Evolutionary conservation across 2,329 filamentous ascomycete species (phyloP).

Genomic region (Dothidotthia symphoricarpi): DNA sequence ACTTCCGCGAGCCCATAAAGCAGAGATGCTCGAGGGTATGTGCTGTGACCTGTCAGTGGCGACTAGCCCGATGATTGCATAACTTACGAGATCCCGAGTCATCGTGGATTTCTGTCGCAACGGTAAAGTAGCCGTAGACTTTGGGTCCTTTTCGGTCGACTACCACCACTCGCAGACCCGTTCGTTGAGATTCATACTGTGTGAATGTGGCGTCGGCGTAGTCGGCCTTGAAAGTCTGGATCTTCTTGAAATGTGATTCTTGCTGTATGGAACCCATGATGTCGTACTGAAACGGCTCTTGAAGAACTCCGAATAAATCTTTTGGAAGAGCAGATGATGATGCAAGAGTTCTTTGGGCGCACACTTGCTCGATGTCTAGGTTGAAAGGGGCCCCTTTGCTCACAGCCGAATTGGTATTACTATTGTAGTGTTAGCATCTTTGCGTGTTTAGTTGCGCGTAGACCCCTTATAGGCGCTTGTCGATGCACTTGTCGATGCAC

Average conservation of each 20-base stretch:
- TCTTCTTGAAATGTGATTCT: conserved; percentile 68
- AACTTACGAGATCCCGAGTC: conserved; percentile 76
- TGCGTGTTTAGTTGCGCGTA: too few relatives aligned
- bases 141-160: conserved; percentile 94
- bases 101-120: conserved; percentile 96
- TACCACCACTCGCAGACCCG: conserved; percentile 90
- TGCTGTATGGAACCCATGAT: conserved; percentile 37
- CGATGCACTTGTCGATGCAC: too few relatives aligned
- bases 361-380: conserved; percentile 3
- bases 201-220: conserved; percentile 87
- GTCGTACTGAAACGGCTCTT: conserved; percentile 11
- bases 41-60: conserved; percentile 27
- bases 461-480: too few relatives aligned
- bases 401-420: conserved; percentile 24
- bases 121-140: conserved; percentile 81
- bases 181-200: conserved; percentile 93
- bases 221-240: conserved; percentile 83
- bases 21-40: conserved; percentile 55
- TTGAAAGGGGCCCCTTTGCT: conserved; percentile 24
- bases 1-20: conserved; percentile 78
- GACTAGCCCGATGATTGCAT: not conserved
- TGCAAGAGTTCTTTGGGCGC: conserved; percentile 1
- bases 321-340: not conserved
- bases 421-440: conserved; percentile 29
- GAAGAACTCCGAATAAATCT: not conserved